These are phyloP conservation scores for Colletotrichum sp. DNA, from an alignment of 2,329 filamentous ascomycete species.

Conservation along the genomic window DNA sequence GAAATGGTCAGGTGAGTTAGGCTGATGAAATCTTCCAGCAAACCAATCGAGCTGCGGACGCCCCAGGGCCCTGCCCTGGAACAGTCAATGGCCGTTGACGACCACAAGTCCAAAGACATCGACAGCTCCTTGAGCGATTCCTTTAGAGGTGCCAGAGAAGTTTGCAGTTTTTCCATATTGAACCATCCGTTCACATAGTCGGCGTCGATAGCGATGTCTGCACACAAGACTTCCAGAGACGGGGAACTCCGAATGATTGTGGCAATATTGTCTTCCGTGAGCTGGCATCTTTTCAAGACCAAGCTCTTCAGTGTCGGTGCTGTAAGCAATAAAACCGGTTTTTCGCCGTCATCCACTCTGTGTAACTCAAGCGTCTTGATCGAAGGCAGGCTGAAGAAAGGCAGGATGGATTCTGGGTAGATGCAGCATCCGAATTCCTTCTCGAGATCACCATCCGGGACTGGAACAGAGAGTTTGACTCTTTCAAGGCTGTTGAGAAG, in stretches of 20 bases:
- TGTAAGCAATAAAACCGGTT: not conserved
- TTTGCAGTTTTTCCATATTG: not conserved
- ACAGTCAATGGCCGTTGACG: not conserved
- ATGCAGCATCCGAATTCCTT: not conserved
- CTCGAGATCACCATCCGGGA: not conserved
- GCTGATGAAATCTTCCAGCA: not conserved
- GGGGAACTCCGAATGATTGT: not conserved
- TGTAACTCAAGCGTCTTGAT: not conserved
- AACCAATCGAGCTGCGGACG: not conserved
- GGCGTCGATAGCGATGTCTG: not conserved
- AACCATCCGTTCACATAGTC: not conserved
- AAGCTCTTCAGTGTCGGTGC: not conserved
- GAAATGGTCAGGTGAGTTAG: not conserved
- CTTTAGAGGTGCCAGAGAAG: not conserved
- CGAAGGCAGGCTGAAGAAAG: not conserved
- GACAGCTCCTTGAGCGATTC: not conserved
- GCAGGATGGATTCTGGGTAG: not conserved
- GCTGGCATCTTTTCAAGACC: not conserved
- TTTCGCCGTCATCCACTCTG: not conserved
- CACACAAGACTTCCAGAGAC: not conserved
- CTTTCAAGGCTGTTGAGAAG: not conserved
- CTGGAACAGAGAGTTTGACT: not conserved
- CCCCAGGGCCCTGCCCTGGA: not conserved
- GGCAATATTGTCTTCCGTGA: not conserved
- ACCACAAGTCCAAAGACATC: not conserved